Percentiles rank a stretch among this genome's conserved stretches.
phyloP scores from a whole-genome alignment of 805 yeast species.

The Komagataella phaffii region DNA sequence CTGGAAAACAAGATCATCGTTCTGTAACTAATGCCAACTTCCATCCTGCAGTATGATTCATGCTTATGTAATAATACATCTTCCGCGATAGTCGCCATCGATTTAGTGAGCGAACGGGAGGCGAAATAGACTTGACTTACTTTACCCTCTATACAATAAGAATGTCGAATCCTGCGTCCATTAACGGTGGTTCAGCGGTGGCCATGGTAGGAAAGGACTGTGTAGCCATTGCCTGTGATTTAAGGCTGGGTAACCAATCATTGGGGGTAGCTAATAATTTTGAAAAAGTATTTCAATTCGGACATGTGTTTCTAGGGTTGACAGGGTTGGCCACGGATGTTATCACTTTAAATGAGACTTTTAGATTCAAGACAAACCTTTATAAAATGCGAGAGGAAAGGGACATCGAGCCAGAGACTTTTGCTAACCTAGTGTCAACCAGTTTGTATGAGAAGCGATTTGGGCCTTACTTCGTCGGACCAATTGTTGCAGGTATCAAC shows the following conservation, averaged over 20 bases:
- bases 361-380: conserved; percentile 75
- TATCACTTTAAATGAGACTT: conserved; percentile 66
- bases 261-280: conserved; percentile 86
- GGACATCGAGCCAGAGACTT: conserved; percentile 81
- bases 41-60: too few relatives aligned
- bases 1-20: not conserved
- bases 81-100: not conserved
- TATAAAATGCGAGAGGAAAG: conserved; percentile 89
- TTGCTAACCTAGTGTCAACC: conserved; percentile 85
- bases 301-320: conserved; percentile 77
- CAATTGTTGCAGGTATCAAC: conserved; percentile 90
- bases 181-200: conserved; percentile 82
- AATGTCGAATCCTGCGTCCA: conserved; percentile 29
- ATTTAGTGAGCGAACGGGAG: not conserved
- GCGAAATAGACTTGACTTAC: not conserved
- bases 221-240: conserved; percentile 93
- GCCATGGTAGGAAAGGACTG: conserved; percentile 99
- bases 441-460: conserved; percentile 83
- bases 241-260: conserved; percentile 88
- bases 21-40: too few relatives aligned
- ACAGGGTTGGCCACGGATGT: conserved; percentile 96
- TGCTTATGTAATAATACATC: not conserved
- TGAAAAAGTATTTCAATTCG: conserved; percentile 82
- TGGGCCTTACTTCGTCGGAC: conserved; percentile 96
- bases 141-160: conserved; percentile 1